Conservation (phyloP, 495 filamentous ascomycete genomes). For the Pseudoneurospora amorphoporcata region DNA sequence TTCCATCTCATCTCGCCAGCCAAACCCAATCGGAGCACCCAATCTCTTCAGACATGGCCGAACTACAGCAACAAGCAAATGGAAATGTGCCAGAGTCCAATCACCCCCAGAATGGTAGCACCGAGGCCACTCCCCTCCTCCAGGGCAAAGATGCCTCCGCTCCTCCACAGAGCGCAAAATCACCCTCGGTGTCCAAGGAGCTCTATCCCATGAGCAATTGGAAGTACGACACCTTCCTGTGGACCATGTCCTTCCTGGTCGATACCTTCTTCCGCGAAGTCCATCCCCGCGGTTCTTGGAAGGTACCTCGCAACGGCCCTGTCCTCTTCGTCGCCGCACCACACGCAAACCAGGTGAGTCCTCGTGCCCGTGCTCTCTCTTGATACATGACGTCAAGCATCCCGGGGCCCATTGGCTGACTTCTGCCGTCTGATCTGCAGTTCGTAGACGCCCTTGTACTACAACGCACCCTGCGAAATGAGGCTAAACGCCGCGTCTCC, state of each 20-base stretch:
- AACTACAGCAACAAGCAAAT: neutral
- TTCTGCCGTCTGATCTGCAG: slow-evolving; percentile 24
- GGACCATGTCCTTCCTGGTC: slow-evolving; percentile 71
- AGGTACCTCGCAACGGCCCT: slow-evolving; percentile 75
- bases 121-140: neutral
- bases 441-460: slow-evolving; percentile 94
- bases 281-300: slow-evolving; percentile 88
- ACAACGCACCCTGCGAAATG: slow-evolving; percentile 75
- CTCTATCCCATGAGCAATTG: slow-evolving; percentile 58
- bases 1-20: neutral
- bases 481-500: slow-evolving; percentile 78
- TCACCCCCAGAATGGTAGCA: neutral
- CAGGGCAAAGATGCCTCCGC: slow-evolving; percentile 4
- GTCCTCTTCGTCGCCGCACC: slow-evolving; percentile 96
- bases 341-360: slow-evolving; percentile 84
- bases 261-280: slow-evolving; percentile 98
- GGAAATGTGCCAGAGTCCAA: neutral
- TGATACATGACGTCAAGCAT: neutral
- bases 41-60: neutral
- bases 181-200: slow-evolving; percentile 36
- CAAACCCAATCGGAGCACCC: neutral
- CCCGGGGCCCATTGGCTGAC: neutral
- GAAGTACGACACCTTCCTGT: slow-evolving; percentile 76
- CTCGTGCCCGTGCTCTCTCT: neutral
- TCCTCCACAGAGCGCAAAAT: slow-evolving; percentile 14